These are phyloP conservation scores for Cladosporium velox DNA, from an alignment of 2,329 filamentous ascomycete genomes.

Conservation along the genomic window DNA sequence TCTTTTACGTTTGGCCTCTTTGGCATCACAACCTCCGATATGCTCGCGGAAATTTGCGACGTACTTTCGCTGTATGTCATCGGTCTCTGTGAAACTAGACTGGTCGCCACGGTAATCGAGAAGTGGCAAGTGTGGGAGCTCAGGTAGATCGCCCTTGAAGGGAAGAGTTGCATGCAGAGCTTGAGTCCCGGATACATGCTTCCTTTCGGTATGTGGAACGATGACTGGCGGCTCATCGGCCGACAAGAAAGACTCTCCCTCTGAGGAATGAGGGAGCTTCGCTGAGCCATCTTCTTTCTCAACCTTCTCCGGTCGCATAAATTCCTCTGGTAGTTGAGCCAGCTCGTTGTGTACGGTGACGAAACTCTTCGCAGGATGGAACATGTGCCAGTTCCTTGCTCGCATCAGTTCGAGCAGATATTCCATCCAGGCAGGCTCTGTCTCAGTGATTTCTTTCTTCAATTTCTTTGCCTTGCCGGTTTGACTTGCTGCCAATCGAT, in stretches of 20 bases:
- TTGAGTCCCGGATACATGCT: conserved; percentile 53
- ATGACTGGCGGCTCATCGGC: conserved; percentile 29
- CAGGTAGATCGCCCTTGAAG: conserved; percentile 50
- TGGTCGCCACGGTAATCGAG: conserved; percentile 64
- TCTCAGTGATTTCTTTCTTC: conserved; percentile 64
- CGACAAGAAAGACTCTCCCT: conserved; percentile 41
- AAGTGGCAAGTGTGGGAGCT: conserved; percentile 56
- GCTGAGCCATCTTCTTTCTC: conserved; percentile 17
- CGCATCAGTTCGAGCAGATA: conserved; percentile 75
- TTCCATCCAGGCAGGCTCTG: conserved; percentile 75
- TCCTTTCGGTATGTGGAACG: conserved; percentile 44
- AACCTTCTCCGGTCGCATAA: conserved; percentile 26
- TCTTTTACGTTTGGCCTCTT: conserved; percentile 38
- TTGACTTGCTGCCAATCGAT: conserved; percentile 52
- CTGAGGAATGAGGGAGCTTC: conserved; percentile 24
- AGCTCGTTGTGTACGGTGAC: conserved; percentile 79
- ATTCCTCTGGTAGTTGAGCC: conserved; percentile 71
- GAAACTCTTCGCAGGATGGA: conserved; percentile 71
- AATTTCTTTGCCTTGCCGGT: conserved; percentile 31
- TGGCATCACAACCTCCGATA: conserved; percentile 65
- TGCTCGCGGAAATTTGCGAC: conserved; percentile 60
- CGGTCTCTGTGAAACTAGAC: conserved; percentile 44
- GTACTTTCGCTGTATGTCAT: conserved; percentile 54
- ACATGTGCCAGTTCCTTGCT: conserved; percentile 72
- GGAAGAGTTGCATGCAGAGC: conserved; percentile 51